Evolutionary conservation across 2,329 filamentous ascomycete species (phyloP).

Genomic region (Fusarium clavum): DNA sequence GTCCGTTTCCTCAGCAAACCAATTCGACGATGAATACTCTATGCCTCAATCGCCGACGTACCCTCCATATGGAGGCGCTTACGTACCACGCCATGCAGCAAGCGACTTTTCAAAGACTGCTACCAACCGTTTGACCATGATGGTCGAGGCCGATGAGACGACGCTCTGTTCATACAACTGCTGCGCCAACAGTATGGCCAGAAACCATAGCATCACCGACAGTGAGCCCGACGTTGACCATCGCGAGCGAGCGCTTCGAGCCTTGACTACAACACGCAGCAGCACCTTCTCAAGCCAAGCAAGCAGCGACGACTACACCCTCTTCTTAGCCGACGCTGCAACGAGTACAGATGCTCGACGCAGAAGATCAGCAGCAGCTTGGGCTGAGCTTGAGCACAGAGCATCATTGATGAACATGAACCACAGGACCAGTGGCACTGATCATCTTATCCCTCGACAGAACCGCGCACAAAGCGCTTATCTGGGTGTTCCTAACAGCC

Average conservation of each 20-base stretch:
- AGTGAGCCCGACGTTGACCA: conserved; percentile 31
- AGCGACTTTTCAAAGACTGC: conserved; percentile 47
- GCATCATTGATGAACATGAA: conserved; percentile 1
- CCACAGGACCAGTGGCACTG: conserved; percentile 16
- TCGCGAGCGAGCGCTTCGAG: conserved; percentile 34
- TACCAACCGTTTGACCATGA: conserved; percentile 30
- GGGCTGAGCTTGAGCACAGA: conserved; percentile 35
- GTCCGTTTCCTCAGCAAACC: conserved; percentile 38
- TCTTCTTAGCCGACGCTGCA: conserved; percentile 40
- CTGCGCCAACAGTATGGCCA: not conserved
- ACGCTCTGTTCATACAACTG: conserved; percentile 42
- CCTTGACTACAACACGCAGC: conserved; percentile 25
- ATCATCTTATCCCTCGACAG: conserved; percentile 18
- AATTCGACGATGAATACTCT: conserved; percentile 24
- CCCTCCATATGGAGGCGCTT: conserved; percentile 27
- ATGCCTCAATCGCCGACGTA: conserved; percentile 15
- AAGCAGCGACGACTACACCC: conserved; percentile 39
- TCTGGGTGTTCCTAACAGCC: conserved; percentile 19
- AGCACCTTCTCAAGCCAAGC: conserved; percentile 14
- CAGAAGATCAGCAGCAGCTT: conserved; percentile 31
- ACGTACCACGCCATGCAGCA: conserved; percentile 49
- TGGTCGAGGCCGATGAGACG: conserved; percentile 37
- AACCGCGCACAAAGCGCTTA: conserved; percentile 26
- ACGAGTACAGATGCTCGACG: conserved; percentile 10
- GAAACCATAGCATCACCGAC: conserved; percentile 10